Evolutionary conservation across 306 rosid species (phyloP), one percentile per base, ranked within the genome.

Genomic region (Cicer chorassanicum): DNA sequence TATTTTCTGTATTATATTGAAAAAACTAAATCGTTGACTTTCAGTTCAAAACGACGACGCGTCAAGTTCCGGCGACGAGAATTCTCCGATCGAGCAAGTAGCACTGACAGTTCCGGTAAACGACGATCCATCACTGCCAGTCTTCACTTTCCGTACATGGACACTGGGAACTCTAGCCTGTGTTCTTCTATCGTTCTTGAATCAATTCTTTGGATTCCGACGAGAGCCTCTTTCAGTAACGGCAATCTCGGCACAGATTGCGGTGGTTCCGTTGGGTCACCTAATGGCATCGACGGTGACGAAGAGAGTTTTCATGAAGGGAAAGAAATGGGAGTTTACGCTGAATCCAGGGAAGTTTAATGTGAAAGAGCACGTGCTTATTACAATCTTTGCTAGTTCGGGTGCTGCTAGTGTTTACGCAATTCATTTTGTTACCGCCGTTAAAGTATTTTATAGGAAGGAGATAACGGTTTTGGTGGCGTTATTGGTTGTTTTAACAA

Each of bases 371-470:
- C 97, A 92, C 70, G 97, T 92, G 66, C 89, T 92, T 0, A 90
- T 92, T 70, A 92, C 97, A 8, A 92, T 92, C 60, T 92, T 92
- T 24, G 97, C 97, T 6, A 92, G 84, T 69, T 92, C 96, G 0
- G 97, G 97, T 2, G 97, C 97, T 1, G 96, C 92, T 3, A 82
- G 85, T 11, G 97, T 90, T 14, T 92, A 92, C 66, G 96, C 97
- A 19, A 87, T 92, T 56, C 93, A 90, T 44, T 21, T 87, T 8
- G 92, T 92, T 24, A 90, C 86, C 24, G 87, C 76, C 5, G 92
- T 88, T 0, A 90, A 81, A 56, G 76, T 87, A 9, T 92, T 92
- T 40, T 92, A 87, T 60, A 68, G 80, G 71, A 44, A 80, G 49
- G 82, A 88, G 63, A 68, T 92, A 50, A 72, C 93, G 34, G 78